These are phyloP conservation scores for Lolium perenne DNA, from an alignment of 176 grass and related monocot genomes.

Conservation along the genomic window DNA sequence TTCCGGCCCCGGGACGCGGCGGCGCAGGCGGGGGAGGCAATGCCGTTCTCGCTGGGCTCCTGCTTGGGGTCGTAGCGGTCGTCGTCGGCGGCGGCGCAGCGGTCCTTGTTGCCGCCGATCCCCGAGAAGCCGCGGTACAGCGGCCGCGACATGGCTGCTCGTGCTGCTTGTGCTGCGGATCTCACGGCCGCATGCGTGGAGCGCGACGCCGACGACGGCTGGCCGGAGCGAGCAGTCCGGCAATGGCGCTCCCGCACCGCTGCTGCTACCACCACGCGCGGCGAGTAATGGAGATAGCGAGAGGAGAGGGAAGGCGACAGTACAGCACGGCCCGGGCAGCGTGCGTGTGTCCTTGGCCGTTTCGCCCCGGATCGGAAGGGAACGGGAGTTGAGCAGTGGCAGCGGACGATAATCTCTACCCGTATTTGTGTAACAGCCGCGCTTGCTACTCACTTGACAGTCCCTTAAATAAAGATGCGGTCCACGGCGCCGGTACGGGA, in stretches of 20 bases:
- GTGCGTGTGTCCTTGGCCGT: constrained; percentile 29
- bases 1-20: constrained; percentile 44
- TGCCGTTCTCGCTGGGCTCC: constrained; percentile 70
- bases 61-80: constrained; percentile 58
- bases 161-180: constrained; percentile 42
- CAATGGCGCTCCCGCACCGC: constrained; percentile 8
- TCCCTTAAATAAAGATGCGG: constrained; percentile 38
- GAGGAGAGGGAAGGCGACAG: neutral
- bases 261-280: neutral
- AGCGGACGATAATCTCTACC: neutral
- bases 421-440: neutral
- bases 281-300: constrained; percentile 3
- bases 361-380: constrained; percentile 35
- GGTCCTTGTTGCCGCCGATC: constrained; percentile 50
- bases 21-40: no score
- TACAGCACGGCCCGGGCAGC: constrained; percentile 10
- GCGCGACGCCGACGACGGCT: neutral
- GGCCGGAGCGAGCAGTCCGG: constrained; percentile 30
- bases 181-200: constrained; percentile 41
- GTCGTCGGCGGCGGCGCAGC: constrained; percentile 42
- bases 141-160: constrained; percentile 74
- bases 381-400: neutral
- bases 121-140: constrained; percentile 84
- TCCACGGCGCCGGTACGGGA: neutral
- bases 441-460: neutral